Percentiles rank a stretch among this genome's conserved stretches.
Evolutionary conservation across 768 basidiomycete species (phyloP).

Genomic region (Cantharellus cinnabarinus): DNA sequence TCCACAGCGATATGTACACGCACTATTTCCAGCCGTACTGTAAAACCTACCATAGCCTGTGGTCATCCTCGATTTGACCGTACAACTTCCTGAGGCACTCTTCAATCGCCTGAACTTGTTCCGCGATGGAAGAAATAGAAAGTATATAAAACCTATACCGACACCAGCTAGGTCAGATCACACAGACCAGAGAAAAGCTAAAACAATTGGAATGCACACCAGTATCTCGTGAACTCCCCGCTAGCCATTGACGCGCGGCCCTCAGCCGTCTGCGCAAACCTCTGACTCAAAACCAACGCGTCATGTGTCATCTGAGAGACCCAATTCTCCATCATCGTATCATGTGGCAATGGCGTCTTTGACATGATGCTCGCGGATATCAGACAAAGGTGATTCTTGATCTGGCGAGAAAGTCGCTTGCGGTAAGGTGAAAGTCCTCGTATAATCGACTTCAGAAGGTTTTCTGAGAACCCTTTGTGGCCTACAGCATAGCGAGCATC

Average conservation of each 20-base stretch:
- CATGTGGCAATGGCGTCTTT: slow-evolving; percentile 12
- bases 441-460: background rate
- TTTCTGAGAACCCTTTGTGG: background rate
- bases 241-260: slow-evolving; percentile 9
- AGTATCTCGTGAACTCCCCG: slow-evolving; percentile 11
- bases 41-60: background rate
- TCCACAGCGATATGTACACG: too few species aligned
- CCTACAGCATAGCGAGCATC: background rate
- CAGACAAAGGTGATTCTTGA: slow-evolving; percentile 9
- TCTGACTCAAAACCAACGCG: slow-evolving; percentile 10
- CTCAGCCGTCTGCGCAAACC: slow-evolving; percentile 10
- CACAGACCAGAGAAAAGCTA: too few species aligned
- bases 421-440: background rate
- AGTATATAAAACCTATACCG: background rate
- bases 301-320: slow-evolving; percentile 8
- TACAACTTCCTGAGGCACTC: background rate
- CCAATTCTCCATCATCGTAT: slow-evolving; percentile 3
- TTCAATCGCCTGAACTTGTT: background rate
- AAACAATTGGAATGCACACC: slow-evolving; percentile 1
- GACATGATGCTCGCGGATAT: slow-evolving; percentile 11
- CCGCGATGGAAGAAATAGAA: background rate
- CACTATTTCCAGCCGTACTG: too few species aligned
- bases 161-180: too few species aligned
- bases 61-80: background rate
- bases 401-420: background rate